Evolutionary conservation across 305 asterid species (phyloP).

Genomic region (Solanum hybrid): DNA sequence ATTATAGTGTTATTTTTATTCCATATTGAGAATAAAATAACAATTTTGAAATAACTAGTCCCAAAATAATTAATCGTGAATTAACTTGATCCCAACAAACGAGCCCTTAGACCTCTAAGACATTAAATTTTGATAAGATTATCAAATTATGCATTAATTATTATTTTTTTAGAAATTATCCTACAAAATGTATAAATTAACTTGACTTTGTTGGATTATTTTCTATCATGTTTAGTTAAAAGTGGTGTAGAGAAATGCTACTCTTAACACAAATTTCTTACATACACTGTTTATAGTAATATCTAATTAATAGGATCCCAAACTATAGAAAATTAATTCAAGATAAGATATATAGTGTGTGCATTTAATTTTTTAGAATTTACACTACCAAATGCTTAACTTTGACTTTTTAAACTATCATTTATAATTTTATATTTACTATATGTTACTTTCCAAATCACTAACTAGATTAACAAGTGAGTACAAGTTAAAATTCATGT

Average conservation of each 20-base stretch:
- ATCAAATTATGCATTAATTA: too few species aligned
- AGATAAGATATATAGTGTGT: not conserved
- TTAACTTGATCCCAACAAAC: too few species aligned
- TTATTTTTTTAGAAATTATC: too few species aligned
- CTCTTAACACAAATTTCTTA: not conserved
- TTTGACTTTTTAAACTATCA: not conserved
- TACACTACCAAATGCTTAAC: not conserved
- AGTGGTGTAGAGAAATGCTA: not conserved
- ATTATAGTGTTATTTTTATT: not conserved
- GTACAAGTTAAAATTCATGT: not conserved
- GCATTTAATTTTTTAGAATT: not conserved
- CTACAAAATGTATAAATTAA: not conserved
- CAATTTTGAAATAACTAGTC: not conserved
- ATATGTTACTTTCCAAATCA: not conserved
- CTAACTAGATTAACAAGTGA: not conserved
- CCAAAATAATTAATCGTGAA: too few species aligned
- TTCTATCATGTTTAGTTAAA: not conserved
- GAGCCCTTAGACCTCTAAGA: too few species aligned
- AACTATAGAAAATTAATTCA: not conserved
- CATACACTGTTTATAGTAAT: not conserved
- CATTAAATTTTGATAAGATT: too few species aligned
- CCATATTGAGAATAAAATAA: not conserved
- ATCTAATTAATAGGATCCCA: not conserved
- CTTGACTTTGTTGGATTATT: not conserved
- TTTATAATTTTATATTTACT: not conserved